Evolutionary conservation across 2,329 filamentous ascomycete genomes (phyloP).

Genomic region (Xylaria polymorpha): DNA sequence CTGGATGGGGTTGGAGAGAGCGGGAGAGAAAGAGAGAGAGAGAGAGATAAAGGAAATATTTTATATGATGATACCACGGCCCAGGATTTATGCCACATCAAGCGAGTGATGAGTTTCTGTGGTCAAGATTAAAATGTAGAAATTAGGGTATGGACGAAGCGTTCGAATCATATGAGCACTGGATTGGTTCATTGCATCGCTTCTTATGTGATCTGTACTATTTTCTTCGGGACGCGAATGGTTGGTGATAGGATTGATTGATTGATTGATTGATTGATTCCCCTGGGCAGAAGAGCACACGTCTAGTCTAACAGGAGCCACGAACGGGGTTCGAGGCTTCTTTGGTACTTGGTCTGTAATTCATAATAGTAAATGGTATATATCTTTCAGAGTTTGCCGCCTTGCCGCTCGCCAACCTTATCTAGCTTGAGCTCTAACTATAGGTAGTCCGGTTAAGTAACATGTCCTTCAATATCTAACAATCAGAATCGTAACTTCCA

Average conservation of each 20-base stretch:
- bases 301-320: background rate
- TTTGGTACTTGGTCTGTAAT: slow-evolving; percentile 5
- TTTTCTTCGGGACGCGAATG: background rate
- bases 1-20: no score
- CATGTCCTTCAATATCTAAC: background rate
- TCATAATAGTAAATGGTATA: slow-evolving; percentile 5
- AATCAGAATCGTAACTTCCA: background rate
- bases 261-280: no score
- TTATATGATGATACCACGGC: slow-evolving; percentile 13
- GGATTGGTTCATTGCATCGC: background rate
- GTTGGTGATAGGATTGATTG: background rate
- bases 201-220: slow-evolving; percentile 10
- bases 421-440: background rate
- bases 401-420: background rate
- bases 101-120: background rate
- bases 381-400: background rate
- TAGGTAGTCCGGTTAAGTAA: background rate
- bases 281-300: background rate
- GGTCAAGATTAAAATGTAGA: slow-evolving; percentile 6
- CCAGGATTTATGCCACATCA: background rate
- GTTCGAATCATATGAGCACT: slow-evolving; percentile 14
- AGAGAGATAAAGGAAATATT: background rate
- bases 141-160: slow-evolving; percentile 7
- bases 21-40: background rate
- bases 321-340: background rate